phyloP scores from a whole-genome alignment of 371 early-diverging fungal species.

The Zychaea mexicana region DNA sequence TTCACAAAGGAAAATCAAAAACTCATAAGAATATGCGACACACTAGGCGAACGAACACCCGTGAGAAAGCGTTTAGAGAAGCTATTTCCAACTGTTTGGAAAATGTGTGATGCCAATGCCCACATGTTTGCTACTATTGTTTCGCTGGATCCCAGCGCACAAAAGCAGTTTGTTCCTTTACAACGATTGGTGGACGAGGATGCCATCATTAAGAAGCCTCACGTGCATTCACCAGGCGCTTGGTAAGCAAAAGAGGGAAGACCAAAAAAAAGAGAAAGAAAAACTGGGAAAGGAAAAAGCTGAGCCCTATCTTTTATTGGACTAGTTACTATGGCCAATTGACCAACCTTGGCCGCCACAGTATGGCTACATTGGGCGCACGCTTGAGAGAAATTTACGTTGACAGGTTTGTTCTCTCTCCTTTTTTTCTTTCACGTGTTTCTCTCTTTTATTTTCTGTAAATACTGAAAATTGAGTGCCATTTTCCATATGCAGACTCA shows the following conservation, averaged over 20 bases:
- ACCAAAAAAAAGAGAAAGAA: neutral
- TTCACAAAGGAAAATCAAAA: too few relatives aligned
- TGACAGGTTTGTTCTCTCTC: conserved; percentile 41
- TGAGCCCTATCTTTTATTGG: neutral
- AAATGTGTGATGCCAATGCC: conserved; percentile 51
- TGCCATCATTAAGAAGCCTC: conserved; percentile 8
- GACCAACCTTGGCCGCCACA: conserved; percentile 71
- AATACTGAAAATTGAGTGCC: neutral
- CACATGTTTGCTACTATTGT: conserved; percentile 53
- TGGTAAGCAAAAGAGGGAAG: conserved; percentile 28
- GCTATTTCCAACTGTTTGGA: conserved; percentile 54
- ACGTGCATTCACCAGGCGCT: conserved; percentile 27
- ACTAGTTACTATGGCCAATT: conserved; percentile 77
- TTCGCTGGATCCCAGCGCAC: conserved; percentile 19
- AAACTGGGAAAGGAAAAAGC: conserved; percentile 4
- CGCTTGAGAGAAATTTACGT: conserved; percentile 68
- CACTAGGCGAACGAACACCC: conserved; percentile 58
- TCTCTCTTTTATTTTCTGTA: neutral
- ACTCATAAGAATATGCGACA: too few relatives aligned
- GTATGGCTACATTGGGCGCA: conserved; percentile 60
- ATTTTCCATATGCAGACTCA: conserved; percentile 19
- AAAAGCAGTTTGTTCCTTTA: conserved; percentile 20
- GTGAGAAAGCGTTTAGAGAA: conserved; percentile 42
- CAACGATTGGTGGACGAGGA: conserved; percentile 38
- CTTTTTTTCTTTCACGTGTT: neutral